Conservation (phyloP, 2,329 filamentous ascomycete species). For the Leptodontidium sp. region DNA sequence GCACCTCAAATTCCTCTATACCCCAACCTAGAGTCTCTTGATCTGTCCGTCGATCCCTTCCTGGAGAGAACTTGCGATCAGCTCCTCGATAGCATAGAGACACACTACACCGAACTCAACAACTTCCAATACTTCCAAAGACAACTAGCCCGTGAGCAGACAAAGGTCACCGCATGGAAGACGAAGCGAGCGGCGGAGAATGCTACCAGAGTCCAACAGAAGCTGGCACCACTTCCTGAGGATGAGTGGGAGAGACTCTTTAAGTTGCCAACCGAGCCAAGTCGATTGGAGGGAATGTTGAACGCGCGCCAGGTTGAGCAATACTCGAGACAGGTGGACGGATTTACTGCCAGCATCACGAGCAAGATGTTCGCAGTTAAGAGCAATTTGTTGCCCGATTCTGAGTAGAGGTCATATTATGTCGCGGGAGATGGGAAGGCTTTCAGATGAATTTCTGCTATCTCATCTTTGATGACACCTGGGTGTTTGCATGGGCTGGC, state of each 20-base stretch:
- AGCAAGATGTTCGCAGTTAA: constrained; percentile 99
- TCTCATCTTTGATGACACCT: constrained; percentile 20
- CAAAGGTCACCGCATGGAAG: constrained; percentile 97
- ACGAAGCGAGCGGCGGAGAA: constrained; percentile 97
- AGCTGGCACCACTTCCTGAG: constrained; percentile 89
- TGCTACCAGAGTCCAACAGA: constrained; percentile 80
- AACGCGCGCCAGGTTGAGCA: constrained; percentile 97
- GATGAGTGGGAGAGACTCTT: constrained; percentile 98
- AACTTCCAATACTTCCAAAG: constrained; percentile 99
- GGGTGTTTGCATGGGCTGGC: constrained; percentile 33
- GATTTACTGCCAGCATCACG: constrained; percentile 89
- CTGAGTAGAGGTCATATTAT: constrained; percentile 21
- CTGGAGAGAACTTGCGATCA: constrained; percentile 98
- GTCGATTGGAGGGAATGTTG: constrained; percentile 89
- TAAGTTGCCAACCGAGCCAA: constrained; percentile 96
- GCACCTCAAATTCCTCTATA: constrained; percentile 72
- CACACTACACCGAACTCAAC: constrained; percentile 98
- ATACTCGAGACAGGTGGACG: constrained; percentile 96
- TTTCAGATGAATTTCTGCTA: constrained; percentile 14
- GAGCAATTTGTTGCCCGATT: constrained; percentile 66
- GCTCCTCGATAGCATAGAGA: constrained; percentile 94
- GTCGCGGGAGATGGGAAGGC: not conserved
- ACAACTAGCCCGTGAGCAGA: constrained; percentile 90
- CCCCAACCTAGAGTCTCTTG: constrained; percentile 85
- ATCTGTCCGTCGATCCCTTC: constrained; percentile 95